These are phyloP conservation scores for Peronospora destructor DNA, from an alignment of 352 stramenopile species.

Conservation along the genomic window DNA sequence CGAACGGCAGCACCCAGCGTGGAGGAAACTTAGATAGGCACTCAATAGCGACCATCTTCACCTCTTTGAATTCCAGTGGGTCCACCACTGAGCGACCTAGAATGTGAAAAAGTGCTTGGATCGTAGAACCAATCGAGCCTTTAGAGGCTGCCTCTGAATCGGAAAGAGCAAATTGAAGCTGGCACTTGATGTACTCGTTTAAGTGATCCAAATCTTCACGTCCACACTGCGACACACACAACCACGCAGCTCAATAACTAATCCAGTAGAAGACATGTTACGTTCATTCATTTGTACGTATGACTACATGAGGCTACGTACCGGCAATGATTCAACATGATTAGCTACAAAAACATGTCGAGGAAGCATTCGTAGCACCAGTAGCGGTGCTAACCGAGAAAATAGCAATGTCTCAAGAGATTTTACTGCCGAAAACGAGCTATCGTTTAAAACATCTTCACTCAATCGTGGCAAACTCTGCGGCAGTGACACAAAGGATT, in stretches of 20 bases:
- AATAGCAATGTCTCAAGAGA: conserved; percentile 52
- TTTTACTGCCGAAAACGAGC: conserved; percentile 24
- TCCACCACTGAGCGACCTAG: conserved; percentile 40
- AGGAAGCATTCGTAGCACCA: conserved; percentile 59
- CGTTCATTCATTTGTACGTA: neutral
- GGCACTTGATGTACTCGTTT: conserved; percentile 20
- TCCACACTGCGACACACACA: conserved; percentile 21
- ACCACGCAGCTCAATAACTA: conserved; percentile 1
- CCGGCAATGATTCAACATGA: conserved; percentile 10
- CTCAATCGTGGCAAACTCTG: conserved; percentile 38
- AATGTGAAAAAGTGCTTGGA: conserved; percentile 32
- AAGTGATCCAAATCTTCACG: conserved; percentile 31
- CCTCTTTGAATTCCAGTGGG: conserved; percentile 70
- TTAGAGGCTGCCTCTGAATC: neutral
- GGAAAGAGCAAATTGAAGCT: conserved; percentile 4
- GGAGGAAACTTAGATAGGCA: conserved; percentile 41
- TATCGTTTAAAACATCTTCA: conserved; percentile 42
- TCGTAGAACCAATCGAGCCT: neutral
- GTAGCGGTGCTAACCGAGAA: conserved; percentile 44
- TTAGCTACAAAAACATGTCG: conserved; percentile 17
- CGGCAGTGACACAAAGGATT: neutral
- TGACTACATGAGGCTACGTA: conserved; percentile 10
- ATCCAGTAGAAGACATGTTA: neutral
- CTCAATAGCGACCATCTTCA: conserved; percentile 65
- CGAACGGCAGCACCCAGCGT: conserved; percentile 31